Evolutionary conservation across 768 basidiomycete species (phyloP).

Genomic region (Suillus luteus): DNA sequence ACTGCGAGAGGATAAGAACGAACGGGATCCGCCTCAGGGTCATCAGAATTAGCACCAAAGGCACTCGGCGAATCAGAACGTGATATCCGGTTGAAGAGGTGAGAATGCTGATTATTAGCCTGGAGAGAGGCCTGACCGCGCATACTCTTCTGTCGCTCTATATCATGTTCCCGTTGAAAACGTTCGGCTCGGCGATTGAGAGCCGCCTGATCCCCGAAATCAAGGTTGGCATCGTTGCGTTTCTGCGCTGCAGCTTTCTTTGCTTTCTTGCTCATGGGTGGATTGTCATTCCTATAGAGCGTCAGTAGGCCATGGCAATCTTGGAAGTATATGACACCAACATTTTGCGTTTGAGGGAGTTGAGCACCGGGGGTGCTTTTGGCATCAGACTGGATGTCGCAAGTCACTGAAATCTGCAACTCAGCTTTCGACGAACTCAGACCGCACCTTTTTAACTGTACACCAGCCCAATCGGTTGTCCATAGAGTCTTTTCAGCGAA

Average conservation of each 20-base stretch:
- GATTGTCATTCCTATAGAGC: constrained; percentile 39
- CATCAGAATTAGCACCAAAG: constrained; percentile 51
- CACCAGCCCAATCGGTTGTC: constrained; percentile 92
- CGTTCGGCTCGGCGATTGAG: constrained; percentile 80
- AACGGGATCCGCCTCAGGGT: constrained; percentile 75
- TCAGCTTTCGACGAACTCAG: constrained; percentile 4
- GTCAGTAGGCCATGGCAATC: constrained; percentile 15
- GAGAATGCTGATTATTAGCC: constrained; percentile 50
- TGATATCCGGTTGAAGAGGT: constrained; percentile 51
- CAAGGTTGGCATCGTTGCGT: constrained; percentile 38
- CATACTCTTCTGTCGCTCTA: constrained; percentile 68
- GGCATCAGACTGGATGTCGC: constrained; percentile 51
- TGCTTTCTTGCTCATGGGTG: constrained; percentile 55
- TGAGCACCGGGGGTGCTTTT: constrained; percentile 55
- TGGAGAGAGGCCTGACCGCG: constrained; percentile 41
- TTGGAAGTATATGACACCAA: constrained; percentile 34
- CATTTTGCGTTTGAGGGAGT: constrained; percentile 71
- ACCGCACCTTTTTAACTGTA: constrained; percentile 81
- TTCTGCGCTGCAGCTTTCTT: constrained; percentile 57
- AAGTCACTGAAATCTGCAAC: constrained; percentile 25
- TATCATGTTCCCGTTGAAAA: constrained; percentile 88
- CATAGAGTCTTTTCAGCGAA: constrained; percentile 82
- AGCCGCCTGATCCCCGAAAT: constrained; percentile 67
- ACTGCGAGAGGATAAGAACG: constrained; percentile 27
- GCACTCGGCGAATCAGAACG: constrained; percentile 52